These are phyloP conservation scores for Vigna unguiculata DNA, from an alignment of 306 rosid species.

Conservation along the genomic window DNA sequence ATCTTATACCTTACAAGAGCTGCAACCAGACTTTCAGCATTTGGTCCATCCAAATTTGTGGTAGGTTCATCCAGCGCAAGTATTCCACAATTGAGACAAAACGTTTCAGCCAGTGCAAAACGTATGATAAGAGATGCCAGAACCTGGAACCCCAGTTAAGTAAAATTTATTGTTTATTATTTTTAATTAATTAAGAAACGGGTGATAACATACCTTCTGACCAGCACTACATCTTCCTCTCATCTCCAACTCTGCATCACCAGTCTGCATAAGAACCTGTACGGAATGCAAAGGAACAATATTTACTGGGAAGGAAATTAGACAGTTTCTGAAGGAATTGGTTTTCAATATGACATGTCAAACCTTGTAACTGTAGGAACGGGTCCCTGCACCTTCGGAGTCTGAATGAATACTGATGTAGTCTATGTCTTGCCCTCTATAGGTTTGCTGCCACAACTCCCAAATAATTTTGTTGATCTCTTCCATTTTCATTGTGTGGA, in stretches of 20 bases:
- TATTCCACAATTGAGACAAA: conserved; percentile 96
- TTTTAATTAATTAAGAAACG: neutral
- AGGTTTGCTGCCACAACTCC: conserved; percentile 98
- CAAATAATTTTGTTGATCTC: conserved; percentile 96
- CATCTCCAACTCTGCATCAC: conserved; percentile 96
- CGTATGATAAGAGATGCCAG: conserved; percentile 97
- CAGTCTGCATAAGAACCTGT: conserved; percentile 98
- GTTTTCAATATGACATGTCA: conserved; percentile 29
- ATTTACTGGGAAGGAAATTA: conserved; percentile 13
- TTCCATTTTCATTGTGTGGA: conserved; percentile 98
- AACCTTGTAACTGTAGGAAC: conserved; percentile 96
- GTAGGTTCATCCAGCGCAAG: conserved; percentile 96
- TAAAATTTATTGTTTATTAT: neutral
- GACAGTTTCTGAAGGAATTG: conserved; percentile 25
- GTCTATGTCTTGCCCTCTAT: conserved; percentile 97
- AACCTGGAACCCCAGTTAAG: conserved; percentile 66
- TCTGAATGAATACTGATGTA: conserved; percentile 89
- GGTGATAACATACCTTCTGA: conserved; percentile 69
- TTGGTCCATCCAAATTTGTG: conserved; percentile 95
- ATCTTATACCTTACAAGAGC: conserved; percentile 80
- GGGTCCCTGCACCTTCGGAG: conserved; percentile 97
- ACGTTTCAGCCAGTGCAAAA: conserved; percentile 93
- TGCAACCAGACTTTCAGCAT: conserved; percentile 94
- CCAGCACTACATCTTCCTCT: conserved; percentile 99
- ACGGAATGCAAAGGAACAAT: conserved; percentile 41